Percentiles rank a stretch among this genome's conserved stretches.
Evolutionary conservation across 106 monocot species (phyloP).

Genomic region (Acorus calamus): DNA sequence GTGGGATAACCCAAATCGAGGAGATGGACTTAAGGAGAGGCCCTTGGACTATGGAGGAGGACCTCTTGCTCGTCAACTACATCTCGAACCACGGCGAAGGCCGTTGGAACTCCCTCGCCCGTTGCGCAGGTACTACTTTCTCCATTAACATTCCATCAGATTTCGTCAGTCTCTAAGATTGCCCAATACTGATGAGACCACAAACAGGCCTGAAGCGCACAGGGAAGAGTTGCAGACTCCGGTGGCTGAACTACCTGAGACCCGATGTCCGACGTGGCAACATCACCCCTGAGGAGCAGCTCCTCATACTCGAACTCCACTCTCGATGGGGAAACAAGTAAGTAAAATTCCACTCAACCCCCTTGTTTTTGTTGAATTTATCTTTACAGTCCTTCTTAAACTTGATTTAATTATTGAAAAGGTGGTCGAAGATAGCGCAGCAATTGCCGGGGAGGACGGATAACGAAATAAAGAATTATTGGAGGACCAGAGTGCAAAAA

Average conservation of each 20-base stretch:
- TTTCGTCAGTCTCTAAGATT: too few relatives aligned
- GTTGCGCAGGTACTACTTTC: constrained; percentile 11
- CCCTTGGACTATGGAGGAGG: constrained; percentile 31
- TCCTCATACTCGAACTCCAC: constrained; percentile 32
- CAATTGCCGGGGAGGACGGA: constrained; percentile 34
- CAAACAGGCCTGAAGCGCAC: constrained; percentile 25
- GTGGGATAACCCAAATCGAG: background rate
- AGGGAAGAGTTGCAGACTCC: constrained; percentile 26
- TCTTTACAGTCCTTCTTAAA: too few relatives aligned
- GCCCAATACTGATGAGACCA: too few relatives aligned
- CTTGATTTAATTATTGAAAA: background rate
- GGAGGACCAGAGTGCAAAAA: constrained; percentile 22
- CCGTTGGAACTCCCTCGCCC: constrained; percentile 26
- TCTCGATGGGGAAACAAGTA: constrained; percentile 28
- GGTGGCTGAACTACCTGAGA: constrained; percentile 25
- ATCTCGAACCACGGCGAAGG: constrained; percentile 23
- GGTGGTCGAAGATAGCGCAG: constrained; percentile 36
- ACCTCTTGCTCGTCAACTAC: constrained; percentile 26
- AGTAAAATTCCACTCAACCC: background rate
- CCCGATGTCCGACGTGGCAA: constrained; percentile 27
- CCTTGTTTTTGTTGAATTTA: too few relatives aligned
- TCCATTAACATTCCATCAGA: too few relatives aligned
- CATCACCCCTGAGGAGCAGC: constrained; percentile 24
- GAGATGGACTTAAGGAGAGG: constrained; percentile 14
- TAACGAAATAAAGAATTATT: constrained; percentile 26